Evolutionary conservation across 2,329 filamentous ascomycete genomes (phyloP).

Genomic region (Boeremia lycopersici): DNA sequence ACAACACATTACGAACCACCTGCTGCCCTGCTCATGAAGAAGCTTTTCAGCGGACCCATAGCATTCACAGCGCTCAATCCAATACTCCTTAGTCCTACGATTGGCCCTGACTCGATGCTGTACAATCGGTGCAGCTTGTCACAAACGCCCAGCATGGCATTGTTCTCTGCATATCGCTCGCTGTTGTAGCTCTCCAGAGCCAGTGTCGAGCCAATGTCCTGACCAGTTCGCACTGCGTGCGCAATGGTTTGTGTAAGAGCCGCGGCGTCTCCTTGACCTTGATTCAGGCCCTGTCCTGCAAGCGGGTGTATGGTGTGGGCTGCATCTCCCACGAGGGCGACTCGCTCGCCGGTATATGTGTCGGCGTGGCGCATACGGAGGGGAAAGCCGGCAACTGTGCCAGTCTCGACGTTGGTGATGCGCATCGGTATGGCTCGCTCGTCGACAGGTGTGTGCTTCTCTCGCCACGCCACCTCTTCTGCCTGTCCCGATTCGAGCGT

Average conservation of each 20-base stretch:
- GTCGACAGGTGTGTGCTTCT: conserved; percentile 68
- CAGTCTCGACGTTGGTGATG: conserved; percentile 74
- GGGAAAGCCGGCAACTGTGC: conserved; percentile 86
- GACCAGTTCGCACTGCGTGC: conserved; percentile 78
- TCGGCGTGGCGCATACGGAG: conserved; percentile 92
- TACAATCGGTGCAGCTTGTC: conserved; percentile 95
- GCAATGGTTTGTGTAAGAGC: conserved; percentile 76
- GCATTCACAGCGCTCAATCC: conserved; percentile 79
- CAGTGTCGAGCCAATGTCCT: conserved; percentile 81
- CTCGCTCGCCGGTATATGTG: conserved; percentile 86
- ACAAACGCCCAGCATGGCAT: conserved; percentile 74
- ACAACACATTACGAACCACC: conserved; percentile 33
- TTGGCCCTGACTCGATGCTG: conserved; percentile 75
- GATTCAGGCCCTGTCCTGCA: conserved; percentile 91
- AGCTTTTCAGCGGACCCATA: conserved; percentile 76
- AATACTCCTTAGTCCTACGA: conserved; percentile 78
- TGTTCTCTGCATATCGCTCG: conserved; percentile 83
- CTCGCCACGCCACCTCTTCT: conserved; percentile 84
- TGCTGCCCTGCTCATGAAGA: conserved; percentile 77
- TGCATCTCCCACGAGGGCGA: conserved; percentile 91
- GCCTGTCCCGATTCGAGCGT: conserved; percentile 58
- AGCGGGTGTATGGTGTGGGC: conserved; percentile 95
- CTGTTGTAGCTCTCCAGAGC: conserved; percentile 80
- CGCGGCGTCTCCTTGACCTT: conserved; percentile 87
- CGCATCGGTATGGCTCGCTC: conserved; percentile 63